These are phyloP conservation scores for Dactylella cylindrospora DNA, from an alignment of 2,329 filamentous ascomycete species.

Conservation along the genomic window DNA sequence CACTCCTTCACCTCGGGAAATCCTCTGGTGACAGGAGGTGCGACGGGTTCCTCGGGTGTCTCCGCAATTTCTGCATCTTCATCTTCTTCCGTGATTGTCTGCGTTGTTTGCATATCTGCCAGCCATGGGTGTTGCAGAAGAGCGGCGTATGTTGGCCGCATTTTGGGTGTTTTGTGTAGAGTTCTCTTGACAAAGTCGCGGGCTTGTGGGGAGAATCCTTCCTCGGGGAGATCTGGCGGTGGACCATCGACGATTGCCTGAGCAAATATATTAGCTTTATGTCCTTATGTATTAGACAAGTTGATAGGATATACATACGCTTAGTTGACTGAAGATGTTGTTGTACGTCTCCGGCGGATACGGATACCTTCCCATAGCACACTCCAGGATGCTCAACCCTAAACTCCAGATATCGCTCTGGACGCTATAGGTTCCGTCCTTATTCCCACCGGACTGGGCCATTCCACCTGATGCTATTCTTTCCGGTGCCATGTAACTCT, in stretches of 20 bases:
- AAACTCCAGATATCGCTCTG: conserved; percentile 98
- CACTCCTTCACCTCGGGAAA: conserved; percentile 85
- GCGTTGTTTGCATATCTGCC: conserved; percentile 70
- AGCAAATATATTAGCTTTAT: conserved; percentile 38
- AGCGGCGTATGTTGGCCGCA: conserved; percentile 91
- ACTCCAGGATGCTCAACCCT: conserved; percentile 92
- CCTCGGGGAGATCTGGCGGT: conserved; percentile 79
- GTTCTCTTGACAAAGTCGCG: conserved; percentile 86
- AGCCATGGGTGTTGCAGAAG: conserved; percentile 90
- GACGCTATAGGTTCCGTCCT: conserved; percentile 82
- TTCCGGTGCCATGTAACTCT: conserved; percentile 99
- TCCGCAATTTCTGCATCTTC: conserved; percentile 57
- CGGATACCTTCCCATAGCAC: conserved; percentile 88
- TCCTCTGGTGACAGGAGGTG: conserved; percentile 55
- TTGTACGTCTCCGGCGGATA: conserved; percentile 97
- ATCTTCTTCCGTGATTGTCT: conserved; percentile 70
- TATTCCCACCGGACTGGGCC: conserved; percentile 63
- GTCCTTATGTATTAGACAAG: background rate
- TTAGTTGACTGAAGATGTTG: conserved; percentile 96
- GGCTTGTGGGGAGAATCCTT: conserved; percentile 75
- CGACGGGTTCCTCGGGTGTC: conserved; percentile 53
- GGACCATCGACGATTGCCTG: conserved; percentile 97
- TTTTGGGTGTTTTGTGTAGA: conserved; percentile 85
- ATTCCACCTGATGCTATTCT: conserved; percentile 85
- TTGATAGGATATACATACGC: conserved; percentile 64